Base-by-base conservation (phyloP, 345 rosid genomes). In the Pseudoturritis turrita region DNA sequence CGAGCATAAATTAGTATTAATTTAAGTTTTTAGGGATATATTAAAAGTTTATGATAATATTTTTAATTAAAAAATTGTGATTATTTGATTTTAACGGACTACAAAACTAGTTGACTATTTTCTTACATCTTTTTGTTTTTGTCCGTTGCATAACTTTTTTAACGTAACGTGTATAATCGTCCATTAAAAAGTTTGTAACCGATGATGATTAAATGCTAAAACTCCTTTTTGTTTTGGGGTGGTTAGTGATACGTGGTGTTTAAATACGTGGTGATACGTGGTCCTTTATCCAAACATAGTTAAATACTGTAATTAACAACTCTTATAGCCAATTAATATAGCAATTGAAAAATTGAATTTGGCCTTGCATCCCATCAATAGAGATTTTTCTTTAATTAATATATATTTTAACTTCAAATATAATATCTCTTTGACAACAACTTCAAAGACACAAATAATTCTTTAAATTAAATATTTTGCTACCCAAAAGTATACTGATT, bases 171-270 rank as follows among this genome's bases (percentile, higher is more conserved):
- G 3, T 59, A 46, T 33, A 33, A 44, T 7, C 44, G 35, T 9
- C 59, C 65, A 47, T 11, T 36, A 47, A 57, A 18, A 46, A 39
- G 33, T n/a, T 15, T 58, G 72, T 74, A 58, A 66, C 72, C 18
- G 67, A 40, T 39, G 67, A 40, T 39, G 5, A 28, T 47, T 65
- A 47, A 57, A 46, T 39, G 71, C 33, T 55, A 26, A 45, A 65
- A 26, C 43, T 56, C 35, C 35, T 2, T 19, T 26, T 65, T 65
- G 26, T 47, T 57, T 26, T 50, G 5, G n/a, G 35, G 68, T 50
- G 19, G 75, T 58, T 47, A 58, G 29, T n/a, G 46, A 57, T 37
- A 29, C 33, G 68, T 60, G 52, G 53, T 46, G n/a, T n/a, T n/a
- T n/a, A n/a, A n/a, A n/a, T n/a, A n/a, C n/a, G n/a, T n/a, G 37